These are phyloP conservation scores for Hypoxylon intermedium DNA, from an alignment of 495 filamentous ascomycete species.

Conservation along the genomic window DNA sequence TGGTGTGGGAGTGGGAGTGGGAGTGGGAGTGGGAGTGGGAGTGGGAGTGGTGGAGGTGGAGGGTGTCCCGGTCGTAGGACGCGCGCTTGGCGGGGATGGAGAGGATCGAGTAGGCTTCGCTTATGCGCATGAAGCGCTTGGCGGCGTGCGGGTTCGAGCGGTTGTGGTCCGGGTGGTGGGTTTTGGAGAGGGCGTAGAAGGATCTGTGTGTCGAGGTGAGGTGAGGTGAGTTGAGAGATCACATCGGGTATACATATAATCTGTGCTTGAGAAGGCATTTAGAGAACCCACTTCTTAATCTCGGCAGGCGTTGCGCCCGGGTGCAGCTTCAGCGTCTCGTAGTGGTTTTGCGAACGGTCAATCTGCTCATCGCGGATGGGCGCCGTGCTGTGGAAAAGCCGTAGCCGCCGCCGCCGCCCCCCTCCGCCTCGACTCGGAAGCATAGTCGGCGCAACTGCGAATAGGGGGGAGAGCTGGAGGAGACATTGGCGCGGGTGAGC, in stretches of 20 bases:
- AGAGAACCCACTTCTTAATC: slow-evolving; percentile 77
- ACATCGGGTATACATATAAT: too few relatives aligned
- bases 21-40: slow-evolving; percentile 33
- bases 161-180: slow-evolving; percentile 94
- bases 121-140: slow-evolving; percentile 81
- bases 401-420: neutral
- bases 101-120: slow-evolving; percentile 84
- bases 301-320: slow-evolving; percentile 71
- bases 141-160: slow-evolving; percentile 73
- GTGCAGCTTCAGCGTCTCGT: slow-evolving; percentile 80
- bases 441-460: neutral
- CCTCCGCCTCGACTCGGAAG: neutral
- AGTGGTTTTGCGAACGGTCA: slow-evolving; percentile 64
- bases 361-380: slow-evolving; percentile 38
- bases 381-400: slow-evolving; percentile 22
- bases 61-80: slow-evolving; percentile 78
- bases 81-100: slow-evolving; percentile 72
- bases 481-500: slow-evolving; percentile 25
- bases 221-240: too few relatives aligned
- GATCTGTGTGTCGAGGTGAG: slow-evolving; percentile 67
- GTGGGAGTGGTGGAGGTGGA: slow-evolving; percentile 43
- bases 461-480: neutral
- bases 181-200: slow-evolving; percentile 92
- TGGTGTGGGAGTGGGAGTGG: slow-evolving; percentile 51
- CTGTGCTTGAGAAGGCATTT: neutral